Evolutionary conservation across 2,329 filamentous ascomycete genomes (phyloP).

Genomic region (Metarhizium album): DNA sequence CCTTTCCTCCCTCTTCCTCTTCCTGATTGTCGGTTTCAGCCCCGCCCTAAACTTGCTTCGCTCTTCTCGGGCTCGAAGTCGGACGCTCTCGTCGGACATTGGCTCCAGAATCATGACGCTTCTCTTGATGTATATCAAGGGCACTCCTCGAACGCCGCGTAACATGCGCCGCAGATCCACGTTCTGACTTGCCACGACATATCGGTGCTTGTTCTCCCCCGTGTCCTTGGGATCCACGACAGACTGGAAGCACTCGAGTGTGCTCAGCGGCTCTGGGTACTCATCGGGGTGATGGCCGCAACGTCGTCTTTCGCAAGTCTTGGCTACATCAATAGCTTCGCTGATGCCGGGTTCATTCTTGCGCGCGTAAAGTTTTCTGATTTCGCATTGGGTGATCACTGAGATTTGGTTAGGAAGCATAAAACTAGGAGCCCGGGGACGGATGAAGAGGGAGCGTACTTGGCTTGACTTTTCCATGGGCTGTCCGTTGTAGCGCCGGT

Average conservation of each 20-base stretch:
- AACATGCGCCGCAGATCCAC: constrained; percentile 50
- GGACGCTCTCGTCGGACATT: constrained; percentile 58
- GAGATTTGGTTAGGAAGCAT: constrained; percentile 12
- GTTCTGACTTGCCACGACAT: constrained; percentile 68
- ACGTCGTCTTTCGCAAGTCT: constrained; percentile 62
- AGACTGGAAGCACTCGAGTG: constrained; percentile 57
- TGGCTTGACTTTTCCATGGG: constrained; percentile 78
- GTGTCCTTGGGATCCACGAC: constrained; percentile 71
- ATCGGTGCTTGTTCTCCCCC: constrained; percentile 65
- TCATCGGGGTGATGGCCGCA: constrained; percentile 69
- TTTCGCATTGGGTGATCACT: constrained; percentile 76
- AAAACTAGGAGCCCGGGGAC: not conserved
- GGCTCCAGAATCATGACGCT: constrained; percentile 64
- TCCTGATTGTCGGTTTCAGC: constrained; percentile 41
- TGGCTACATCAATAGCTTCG: constrained; percentile 62
- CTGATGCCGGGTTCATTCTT: constrained; percentile 41
- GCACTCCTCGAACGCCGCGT: constrained; percentile 59
- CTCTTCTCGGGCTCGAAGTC: constrained; percentile 57
- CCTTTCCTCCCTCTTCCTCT: constrained; percentile 40
- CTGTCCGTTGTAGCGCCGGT: constrained; percentile 63
- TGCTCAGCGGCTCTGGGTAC: constrained; percentile 58
- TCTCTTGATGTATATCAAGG: constrained; percentile 66
- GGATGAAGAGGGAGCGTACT: constrained; percentile 34
- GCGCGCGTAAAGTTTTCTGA: constrained; percentile 63
- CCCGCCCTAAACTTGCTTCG: constrained; percentile 63